Evolutionary conservation across 2,329 filamentous ascomycete genomes (phyloP).

Genomic region (Hypoxylon sp.): DNA sequence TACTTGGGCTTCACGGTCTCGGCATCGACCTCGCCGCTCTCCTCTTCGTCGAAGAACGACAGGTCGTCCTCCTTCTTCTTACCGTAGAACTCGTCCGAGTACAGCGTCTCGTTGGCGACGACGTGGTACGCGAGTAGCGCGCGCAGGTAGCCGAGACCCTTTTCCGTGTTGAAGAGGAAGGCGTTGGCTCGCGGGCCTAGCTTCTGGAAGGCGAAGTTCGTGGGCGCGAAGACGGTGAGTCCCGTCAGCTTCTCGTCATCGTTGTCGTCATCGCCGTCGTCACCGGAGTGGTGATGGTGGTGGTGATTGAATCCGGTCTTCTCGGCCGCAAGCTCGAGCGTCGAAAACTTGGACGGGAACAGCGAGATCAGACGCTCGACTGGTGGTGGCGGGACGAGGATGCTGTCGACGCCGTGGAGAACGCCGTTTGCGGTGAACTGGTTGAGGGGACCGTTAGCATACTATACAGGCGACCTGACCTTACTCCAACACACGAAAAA

Average conservation of each 20-base stretch:
- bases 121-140: conserved; percentile 65
- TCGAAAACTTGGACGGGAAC: conserved; percentile 81
- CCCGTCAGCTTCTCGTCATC: conserved; percentile 67
- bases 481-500: neutral
- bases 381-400: conserved; percentile 82
- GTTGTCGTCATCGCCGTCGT: conserved; percentile 56
- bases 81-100: conserved; percentile 84
- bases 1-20: conserved; percentile 58
- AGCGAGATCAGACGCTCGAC: conserved; percentile 64
- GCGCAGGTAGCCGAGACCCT: conserved; percentile 79
- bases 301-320: conserved; percentile 74
- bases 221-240: conserved; percentile 83
- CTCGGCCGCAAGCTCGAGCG: conserved; percentile 77
- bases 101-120: conserved; percentile 58
- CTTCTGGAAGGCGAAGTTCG: conserved; percentile 81
- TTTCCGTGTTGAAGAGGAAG: conserved; percentile 83
- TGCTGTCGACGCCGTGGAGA: conserved; percentile 79
- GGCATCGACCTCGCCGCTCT: conserved; percentile 48
- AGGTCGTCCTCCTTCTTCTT: conserved; percentile 41
- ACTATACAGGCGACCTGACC: too few species aligned
- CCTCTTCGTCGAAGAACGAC: conserved; percentile 44
- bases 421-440: conserved; percentile 82
- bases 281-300: conserved; percentile 33
- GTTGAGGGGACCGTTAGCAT: conserved; percentile 14
- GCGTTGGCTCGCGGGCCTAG: conserved; percentile 80